These are phyloP conservation scores for Diutina mesorugosa DNA, from an alignment of 1,139 yeast genomes.

Conservation along the genomic window DNA sequence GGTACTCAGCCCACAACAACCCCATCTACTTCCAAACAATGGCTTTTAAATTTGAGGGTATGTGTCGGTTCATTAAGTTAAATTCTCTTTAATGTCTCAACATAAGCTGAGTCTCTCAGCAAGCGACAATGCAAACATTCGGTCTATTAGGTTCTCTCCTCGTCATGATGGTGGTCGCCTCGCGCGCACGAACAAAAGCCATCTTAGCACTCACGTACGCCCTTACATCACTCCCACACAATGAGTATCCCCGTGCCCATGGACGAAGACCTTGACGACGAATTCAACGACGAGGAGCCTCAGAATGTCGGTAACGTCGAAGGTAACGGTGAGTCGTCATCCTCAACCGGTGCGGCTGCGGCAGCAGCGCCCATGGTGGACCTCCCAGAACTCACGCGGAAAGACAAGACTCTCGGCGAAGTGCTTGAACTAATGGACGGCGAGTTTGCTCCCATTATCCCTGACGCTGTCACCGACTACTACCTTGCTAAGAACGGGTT, in stretches of 20 bases:
- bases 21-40: no score
- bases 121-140: no score
- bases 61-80: no score
- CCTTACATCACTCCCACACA: neutral
- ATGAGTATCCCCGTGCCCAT: neutral
- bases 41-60: no score
- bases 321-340: neutral
- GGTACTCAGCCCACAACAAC: no score
- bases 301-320: neutral
- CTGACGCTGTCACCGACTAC: constrained; percentile 96
- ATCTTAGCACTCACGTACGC: neutral
- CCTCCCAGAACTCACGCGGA: constrained; percentile 61
- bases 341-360: neutral
- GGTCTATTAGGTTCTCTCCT: no score
- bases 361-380: constrained; percentile 22
- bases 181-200: no score
- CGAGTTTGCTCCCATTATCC: constrained; percentile 90
- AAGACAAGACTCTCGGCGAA: constrained; percentile 80
- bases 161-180: no score
- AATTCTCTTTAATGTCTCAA: no score
- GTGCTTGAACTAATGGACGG: constrained; percentile 76
- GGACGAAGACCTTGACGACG: constrained; percentile 4
- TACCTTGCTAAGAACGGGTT: constrained; percentile 84
- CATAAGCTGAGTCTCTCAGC: no score
- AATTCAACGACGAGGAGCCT: constrained; percentile 3